A percentile compares a stretch with the other conserved stretches of the same genome.
Conservation (phyloP, 1,284 basidiomycete species). For the Mrakiaceae sp. region DNA sequence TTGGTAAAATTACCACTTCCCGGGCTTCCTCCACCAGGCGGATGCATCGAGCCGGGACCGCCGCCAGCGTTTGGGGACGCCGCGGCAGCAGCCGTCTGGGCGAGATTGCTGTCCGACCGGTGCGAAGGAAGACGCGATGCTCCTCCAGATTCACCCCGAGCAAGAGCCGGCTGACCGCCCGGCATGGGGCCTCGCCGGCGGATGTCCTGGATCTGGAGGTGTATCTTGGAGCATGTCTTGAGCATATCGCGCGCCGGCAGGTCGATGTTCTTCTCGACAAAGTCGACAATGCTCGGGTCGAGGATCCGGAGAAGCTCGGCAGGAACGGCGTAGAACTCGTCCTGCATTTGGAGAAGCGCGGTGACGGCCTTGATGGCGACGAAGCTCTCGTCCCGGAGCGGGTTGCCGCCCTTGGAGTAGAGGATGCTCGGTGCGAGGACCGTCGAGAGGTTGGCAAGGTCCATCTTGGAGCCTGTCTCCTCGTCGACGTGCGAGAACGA, state of each 20-base stretch:
- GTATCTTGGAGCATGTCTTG: slow-evolving; percentile 65
- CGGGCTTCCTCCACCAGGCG: too few species aligned
- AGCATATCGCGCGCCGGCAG: slow-evolving; percentile 78
- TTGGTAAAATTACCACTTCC: too few species aligned
- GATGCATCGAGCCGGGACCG: background rate
- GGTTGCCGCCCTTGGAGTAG: slow-evolving; percentile 70
- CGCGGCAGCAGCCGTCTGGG: background rate
- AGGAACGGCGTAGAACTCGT: slow-evolving; percentile 83
- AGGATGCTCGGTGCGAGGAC: slow-evolving; percentile 96
- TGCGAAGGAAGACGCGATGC: slow-evolving; percentile 21
- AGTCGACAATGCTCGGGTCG: slow-evolving; percentile 58
- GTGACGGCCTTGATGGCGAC: slow-evolving; percentile 78
- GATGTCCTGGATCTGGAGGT: slow-evolving; percentile 5
- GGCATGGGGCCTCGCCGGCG: slow-evolving; percentile 1
- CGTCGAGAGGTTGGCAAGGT: slow-evolving; percentile 89
- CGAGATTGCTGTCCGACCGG: slow-evolving; percentile 21
- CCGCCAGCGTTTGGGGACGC: background rate
- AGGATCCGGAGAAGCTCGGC: slow-evolving; percentile 71
- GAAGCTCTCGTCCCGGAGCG: slow-evolving; percentile 86
- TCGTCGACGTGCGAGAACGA: slow-evolving; percentile 98
- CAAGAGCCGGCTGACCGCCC: background rate
- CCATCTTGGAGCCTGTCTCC: slow-evolving; percentile 98
- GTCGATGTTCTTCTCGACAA: slow-evolving; percentile 69
- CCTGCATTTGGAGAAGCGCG: slow-evolving; percentile 79
- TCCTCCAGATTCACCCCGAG: slow-evolving; percentile 19